Evolutionary conservation across 257 asterid genomes (phyloP).

Genomic region (Lycium ferocissimum): DNA sequence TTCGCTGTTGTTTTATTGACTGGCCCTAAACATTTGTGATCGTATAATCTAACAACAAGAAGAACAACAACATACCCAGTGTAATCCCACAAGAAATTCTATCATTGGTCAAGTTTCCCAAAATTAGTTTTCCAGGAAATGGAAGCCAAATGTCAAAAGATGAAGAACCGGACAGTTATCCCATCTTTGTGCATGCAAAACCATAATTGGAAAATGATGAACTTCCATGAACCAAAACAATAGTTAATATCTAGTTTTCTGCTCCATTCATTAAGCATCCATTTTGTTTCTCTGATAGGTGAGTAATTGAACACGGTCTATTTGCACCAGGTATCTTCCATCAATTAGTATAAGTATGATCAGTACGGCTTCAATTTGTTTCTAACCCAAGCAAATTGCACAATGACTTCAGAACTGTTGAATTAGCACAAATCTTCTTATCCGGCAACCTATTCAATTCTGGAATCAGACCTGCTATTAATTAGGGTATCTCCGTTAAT

Average conservation of each 20-base stretch:
- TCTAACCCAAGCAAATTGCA: background rate
- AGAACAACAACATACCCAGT: too few species aligned
- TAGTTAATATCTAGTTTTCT: background rate
- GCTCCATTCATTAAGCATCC: background rate
- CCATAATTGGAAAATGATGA: background rate
- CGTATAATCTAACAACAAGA: background rate
- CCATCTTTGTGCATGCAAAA: background rate
- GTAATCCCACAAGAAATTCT: background rate
- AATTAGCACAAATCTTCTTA: too few species aligned
- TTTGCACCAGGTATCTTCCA: slow-evolving; percentile 2
- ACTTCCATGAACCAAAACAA: slow-evolving; percentile 3
- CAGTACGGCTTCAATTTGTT: background rate
- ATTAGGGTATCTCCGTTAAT: too few species aligned
- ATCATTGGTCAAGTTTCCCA: background rate
- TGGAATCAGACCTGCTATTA: too few species aligned
- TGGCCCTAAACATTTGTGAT: background rate
- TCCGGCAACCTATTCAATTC: too few species aligned
- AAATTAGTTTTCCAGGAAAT: background rate
- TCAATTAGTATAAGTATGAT: slow-evolving; percentile 7
- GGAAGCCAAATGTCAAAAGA: background rate
- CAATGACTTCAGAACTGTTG: background rate
- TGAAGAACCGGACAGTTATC: background rate
- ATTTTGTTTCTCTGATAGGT: background rate
- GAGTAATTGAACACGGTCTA: background rate
- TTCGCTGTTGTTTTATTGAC: background rate